Percentiles rank a stretch among this genome's conserved stretches.
These are phyloP conservation scores for Tulasnella sp. DNA, from an alignment of 768 basidiomycete species.

Conservation along the genomic window DNA sequence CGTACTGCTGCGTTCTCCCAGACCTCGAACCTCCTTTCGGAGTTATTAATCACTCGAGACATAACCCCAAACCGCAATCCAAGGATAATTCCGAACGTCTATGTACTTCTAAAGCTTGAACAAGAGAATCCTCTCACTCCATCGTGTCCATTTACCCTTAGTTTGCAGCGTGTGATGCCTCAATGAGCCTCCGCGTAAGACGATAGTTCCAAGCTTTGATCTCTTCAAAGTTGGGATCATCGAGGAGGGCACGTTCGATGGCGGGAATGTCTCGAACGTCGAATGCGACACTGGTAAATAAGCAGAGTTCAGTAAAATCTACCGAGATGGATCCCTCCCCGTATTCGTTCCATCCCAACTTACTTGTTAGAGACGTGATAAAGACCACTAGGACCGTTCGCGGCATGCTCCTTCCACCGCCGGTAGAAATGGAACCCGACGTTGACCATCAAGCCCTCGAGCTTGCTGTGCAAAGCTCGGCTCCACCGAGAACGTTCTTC, in stretches of 20 bases:
- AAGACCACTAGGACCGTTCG: background rate
- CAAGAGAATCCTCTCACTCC: too few relatives aligned
- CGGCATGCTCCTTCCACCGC: constrained; percentile 1
- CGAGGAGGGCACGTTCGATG: constrained; percentile 26
- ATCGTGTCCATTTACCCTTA: background rate
- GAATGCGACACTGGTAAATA: background rate
- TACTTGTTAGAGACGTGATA: constrained; percentile 6
- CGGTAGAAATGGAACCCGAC: constrained; percentile 4
- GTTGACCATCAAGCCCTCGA: background rate
- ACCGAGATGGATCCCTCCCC: background rate
- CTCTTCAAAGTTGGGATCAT: constrained; percentile 13
- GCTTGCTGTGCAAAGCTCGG: background rate
- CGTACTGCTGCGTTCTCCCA: background rate
- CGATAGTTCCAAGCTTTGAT: background rate
- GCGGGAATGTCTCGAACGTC: constrained; percentile 18
- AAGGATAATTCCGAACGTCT: too few relatives aligned
- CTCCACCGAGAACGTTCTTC: background rate
- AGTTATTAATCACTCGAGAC: background rate
- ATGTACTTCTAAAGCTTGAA: too few relatives aligned
- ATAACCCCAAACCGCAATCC: background rate
- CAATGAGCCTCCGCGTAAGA: background rate
- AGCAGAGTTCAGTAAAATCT: background rate
- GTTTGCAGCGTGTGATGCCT: background rate
- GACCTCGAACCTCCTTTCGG: background rate
- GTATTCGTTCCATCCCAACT: background rate